Evolutionary conservation across 768 basidiomycete species (phyloP), one percentile per base, ranked within the genome.

Genomic region (Serendipita sp.): DNA sequence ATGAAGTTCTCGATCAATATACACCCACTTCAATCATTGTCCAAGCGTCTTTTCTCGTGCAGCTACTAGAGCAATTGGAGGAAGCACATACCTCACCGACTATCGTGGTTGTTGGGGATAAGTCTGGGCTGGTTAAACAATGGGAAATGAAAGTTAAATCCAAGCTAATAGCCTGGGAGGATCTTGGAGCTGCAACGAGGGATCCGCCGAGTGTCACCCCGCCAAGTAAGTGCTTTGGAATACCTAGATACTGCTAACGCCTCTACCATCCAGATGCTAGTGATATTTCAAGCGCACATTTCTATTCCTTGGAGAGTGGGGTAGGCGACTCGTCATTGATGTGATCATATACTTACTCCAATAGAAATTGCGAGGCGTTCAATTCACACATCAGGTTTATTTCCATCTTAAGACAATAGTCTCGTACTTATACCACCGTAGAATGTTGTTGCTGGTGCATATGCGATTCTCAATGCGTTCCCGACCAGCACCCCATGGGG

Each of bases 361-460:
- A 18, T 81, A 85, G 37, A 75, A 78, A 44, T 71, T 86, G 5
- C 80, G 80, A 64, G 85, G 80, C 27, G 80, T 80, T 5, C 83
- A 84, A 65, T 74, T 93, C 36, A 89, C 89, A 0, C 89, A 92
- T 71, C 80, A 87, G 44, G 73, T 74, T 62, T 58, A 72, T 67
- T 27, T 18, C 37, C 11, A 23, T 44, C 63, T 34, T 29, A 11
- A 3, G 29, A 37, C 3, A 27, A 44, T 37, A 36, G 4, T 43
- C n/a, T 4, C 15, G 44, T 34, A 13, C 18, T 18, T 3, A 34
- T 65, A 43, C 33, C 60, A 3, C 67, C 37, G 27, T 66, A 76
- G 72, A 92, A 91, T 67, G 71, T 95, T 65, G 94, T 91, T 2
- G 89, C 93, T 2, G 93, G 90, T 37, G 86, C 93, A n/a, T 83